These are phyloP conservation scores for Przewalskia tangutica DNA, from an alignment of 257 asterid genomes.

Conservation along the genomic window DNA sequence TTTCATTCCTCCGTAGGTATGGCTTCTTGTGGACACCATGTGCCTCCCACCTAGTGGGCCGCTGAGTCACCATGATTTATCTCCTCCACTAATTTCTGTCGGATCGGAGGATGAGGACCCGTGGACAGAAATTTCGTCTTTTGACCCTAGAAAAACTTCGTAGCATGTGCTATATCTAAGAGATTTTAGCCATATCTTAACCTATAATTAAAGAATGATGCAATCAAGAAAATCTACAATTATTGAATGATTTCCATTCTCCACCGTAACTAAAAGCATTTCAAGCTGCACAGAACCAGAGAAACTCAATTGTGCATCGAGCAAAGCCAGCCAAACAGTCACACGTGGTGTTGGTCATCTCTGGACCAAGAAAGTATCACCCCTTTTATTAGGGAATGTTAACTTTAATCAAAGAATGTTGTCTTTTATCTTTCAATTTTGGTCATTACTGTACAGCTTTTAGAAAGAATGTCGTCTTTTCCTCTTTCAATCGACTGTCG, in stretches of 20 bases:
- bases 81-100: too few relatives aligned
- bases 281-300: not conserved
- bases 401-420: not conserved
- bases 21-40: too few relatives aligned
- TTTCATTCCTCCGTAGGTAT: too few relatives aligned
- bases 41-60: too few relatives aligned
- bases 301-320: not conserved
- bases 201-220: too few relatives aligned
- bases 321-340: not conserved
- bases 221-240: too few relatives aligned
- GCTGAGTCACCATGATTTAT: too few relatives aligned
- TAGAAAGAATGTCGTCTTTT: slow-evolving; percentile 11
- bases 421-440: slow-evolving; percentile 5
- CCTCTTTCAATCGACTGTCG: not conserved
- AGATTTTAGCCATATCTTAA: too few relatives aligned
- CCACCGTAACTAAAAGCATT: not conserved
- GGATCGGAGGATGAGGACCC: too few relatives aligned
- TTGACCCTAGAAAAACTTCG: too few relatives aligned
- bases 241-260: not conserved
- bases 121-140: too few relatives aligned
- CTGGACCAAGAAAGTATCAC: not conserved
- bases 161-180: too few relatives aligned
- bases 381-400: not conserved
- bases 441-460: slow-evolving; percentile 16
- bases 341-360: slow-evolving; percentile 3